Base-by-base conservation (phyloP, 1,139 yeast genomes). In the Trichomonascaceae sp. region DNA sequence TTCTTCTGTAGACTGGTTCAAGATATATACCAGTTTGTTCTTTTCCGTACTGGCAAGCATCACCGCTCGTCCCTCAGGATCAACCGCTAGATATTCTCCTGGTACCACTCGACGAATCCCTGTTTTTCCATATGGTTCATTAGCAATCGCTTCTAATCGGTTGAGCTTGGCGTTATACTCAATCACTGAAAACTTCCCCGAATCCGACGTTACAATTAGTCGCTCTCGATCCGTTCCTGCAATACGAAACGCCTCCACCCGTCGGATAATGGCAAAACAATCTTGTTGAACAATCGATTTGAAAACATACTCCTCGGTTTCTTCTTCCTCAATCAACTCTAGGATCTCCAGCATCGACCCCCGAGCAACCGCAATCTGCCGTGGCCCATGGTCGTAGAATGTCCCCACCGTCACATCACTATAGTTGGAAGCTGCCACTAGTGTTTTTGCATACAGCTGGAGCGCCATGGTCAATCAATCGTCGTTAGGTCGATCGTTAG, bases 101-200 rank as follows among this genome's bases (percentile, higher is more conserved):
- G 95, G 94, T 0, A 80, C 65, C 1, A 75, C 59, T 43, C 94
- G 61, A 35, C 92, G 62, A 27, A 85, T 61, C 0, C 94, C 94
- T 18, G 80, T 68, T 48, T 84, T 79, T 29, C 76, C 71, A 47
- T 70, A 73, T 1, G 93, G 78, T 46, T 79, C 89, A 40, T 74
- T 74, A 30, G 67, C 60, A 1, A 74, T 42, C 0, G 74, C 59
- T 13, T 57, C 58, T 45, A 84, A 75, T 34, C 51, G 52, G 17
- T 60, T 53, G 9, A 51, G 41, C 1, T 52, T 55, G 0, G 52
- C 43, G 31, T 69, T 63, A 45, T 67, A 71, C 42, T 70, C 71
- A 13, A 77, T 54, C 0, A 87, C 54, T 0, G 76, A 61, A 15
- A 85, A 45, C 37, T 73, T 71, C 0, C 97, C 97, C 1, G 93